Evolutionary conservation across 169 alveolate species (phyloP).

Genomic region (Cyclospora cayetanensis): DNA sequence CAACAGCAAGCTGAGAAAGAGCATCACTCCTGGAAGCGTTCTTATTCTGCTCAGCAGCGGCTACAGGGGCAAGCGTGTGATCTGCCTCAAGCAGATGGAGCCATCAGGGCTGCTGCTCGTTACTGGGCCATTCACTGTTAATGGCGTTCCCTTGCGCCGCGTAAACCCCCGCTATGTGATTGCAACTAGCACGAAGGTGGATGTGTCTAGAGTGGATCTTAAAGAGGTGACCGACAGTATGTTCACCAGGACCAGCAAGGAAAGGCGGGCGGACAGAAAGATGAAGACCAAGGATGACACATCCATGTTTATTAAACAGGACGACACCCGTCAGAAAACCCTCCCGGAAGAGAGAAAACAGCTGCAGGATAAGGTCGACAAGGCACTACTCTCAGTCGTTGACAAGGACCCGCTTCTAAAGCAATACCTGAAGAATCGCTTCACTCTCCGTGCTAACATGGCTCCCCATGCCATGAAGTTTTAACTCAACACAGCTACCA

Average conservation of each 20-base stretch:
- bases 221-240: slow-evolving; percentile 83
- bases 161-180: slow-evolving; percentile 96
- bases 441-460: slow-evolving; percentile 72
- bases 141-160: slow-evolving; percentile 98
- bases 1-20: slow-evolving; percentile 68
- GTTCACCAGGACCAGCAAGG: slow-evolving; percentile 78
- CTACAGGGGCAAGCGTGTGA: slow-evolving; percentile 98
- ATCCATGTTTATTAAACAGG: slow-evolving; percentile 58
- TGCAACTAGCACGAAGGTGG: slow-evolving; percentile 95
- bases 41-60: slow-evolving; percentile 95
- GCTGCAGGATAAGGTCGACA: slow-evolving; percentile 59
- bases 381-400: slow-evolving; percentile 39
- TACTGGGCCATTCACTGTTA: slow-evolving; percentile 96
- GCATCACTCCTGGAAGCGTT: slow-evolving; percentile 84
- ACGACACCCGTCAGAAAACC: neutral
- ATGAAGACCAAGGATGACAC: slow-evolving; percentile 46
- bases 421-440: slow-evolving; percentile 76
- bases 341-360: slow-evolving; percentile 50
- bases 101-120: slow-evolving; percentile 94
- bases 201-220: slow-evolving; percentile 81
- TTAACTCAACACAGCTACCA: too few relatives aligned
- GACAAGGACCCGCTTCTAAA: slow-evolving; percentile 71
- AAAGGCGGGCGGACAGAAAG: slow-evolving; percentile 51
- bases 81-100: slow-evolving; percentile 93
- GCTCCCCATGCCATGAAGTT: slow-evolving; percentile 78